These are phyloP conservation scores for Cladosporium austrohemisphaericum DNA, from an alignment of 2,329 filamentous ascomycete species.

Conservation along the genomic window DNA sequence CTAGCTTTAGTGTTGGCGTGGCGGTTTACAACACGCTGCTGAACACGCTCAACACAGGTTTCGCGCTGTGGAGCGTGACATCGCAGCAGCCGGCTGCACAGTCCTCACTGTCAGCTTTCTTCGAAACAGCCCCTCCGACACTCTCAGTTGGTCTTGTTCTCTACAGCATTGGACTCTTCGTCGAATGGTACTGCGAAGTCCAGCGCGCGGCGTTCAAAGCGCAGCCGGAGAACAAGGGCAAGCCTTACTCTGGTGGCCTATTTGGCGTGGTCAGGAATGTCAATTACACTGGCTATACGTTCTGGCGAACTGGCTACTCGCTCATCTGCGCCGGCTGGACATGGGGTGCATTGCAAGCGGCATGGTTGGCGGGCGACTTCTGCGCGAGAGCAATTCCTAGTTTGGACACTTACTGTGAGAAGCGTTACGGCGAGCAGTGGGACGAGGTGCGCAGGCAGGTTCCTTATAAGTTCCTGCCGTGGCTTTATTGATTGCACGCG, in stretches of 20 bases:
- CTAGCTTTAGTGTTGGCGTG: constrained; percentile 18
- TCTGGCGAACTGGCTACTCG: constrained; percentile 21
- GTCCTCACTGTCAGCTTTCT: constrained; percentile 12
- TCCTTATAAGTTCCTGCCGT: constrained; percentile 25
- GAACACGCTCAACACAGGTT: constrained; percentile 24
- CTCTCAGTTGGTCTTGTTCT: constrained; percentile 19
- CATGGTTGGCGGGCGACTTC: constrained; percentile 24
- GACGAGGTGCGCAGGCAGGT: constrained; percentile 23
- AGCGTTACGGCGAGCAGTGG: constrained; percentile 27
- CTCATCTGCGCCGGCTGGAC: constrained; percentile 24
- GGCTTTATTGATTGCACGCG: constrained; percentile 27
- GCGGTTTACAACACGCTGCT: constrained; percentile 25
- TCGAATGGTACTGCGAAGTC: constrained; percentile 26
- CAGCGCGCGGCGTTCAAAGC: constrained; percentile 18
- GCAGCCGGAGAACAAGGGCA: constrained; percentile 21
- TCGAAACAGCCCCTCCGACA: constrained; percentile 12
- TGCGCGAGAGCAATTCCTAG: constrained; percentile 24
- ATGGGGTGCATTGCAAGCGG: constrained; percentile 17
- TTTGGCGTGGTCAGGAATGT: constrained; percentile 21
- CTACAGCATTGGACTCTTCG: constrained; percentile 22
- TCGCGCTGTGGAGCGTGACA: constrained; percentile 22
- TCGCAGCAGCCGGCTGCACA: constrained; percentile 20
- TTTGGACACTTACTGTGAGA: constrained; percentile 27
- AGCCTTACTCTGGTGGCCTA: constrained; percentile 19
- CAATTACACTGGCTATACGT: constrained; percentile 19